Evolutionary conservation across 1,284 basidiomycete species (phyloP), one percentile per base, ranked within the genome.

Genomic region (Inonotus hispidus): DNA sequence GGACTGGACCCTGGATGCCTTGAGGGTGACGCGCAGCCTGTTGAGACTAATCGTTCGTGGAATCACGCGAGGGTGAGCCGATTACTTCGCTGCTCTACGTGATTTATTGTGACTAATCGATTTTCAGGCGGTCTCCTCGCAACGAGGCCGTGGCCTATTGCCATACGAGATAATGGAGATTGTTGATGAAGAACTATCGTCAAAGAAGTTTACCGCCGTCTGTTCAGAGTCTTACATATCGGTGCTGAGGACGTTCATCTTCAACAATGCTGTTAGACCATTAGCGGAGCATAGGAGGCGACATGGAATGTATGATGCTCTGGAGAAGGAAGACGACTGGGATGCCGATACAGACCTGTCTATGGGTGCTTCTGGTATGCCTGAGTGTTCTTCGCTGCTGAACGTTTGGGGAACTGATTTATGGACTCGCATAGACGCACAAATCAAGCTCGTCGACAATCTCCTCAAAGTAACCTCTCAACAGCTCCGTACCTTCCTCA

Each of bases 1-100:
- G 96, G 94, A 56, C 80, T 99, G 46, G 97, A 99, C 73, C 97
- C 97, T 1, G 95, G 95, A 41, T 96, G 94, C 70, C 79, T 96
- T 37, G 96, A 98, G 72, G 95, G 94, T 55, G 93, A 98, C 68
- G 90, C 93, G 14, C 90, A 91, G 64, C 97, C 97, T 0, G 85
- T 99, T 63, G 94, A 96, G 66, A 91, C 94, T 65, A 81, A 85
- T 46, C 83, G 97, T 59, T 88, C 92, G 32, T 95, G 96, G 90
- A 85, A 78, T 52, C 95, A 98, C 75, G 90, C 95, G 54, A 78
- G 84, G 69, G 95, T 95, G 70, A 71, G 85, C 75, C 7, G 23
- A 7, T 14, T 43, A 7, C 8, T 21, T n/a, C n/a, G 16, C 6
- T 7, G n/a, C 39, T 32, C 47, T 61, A 23, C 23, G 23, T 16